These are phyloP conservation scores for Kodamaea alishanica DNA, from an alignment of 1,139 yeast genomes.

Conservation along the genomic window DNA sequence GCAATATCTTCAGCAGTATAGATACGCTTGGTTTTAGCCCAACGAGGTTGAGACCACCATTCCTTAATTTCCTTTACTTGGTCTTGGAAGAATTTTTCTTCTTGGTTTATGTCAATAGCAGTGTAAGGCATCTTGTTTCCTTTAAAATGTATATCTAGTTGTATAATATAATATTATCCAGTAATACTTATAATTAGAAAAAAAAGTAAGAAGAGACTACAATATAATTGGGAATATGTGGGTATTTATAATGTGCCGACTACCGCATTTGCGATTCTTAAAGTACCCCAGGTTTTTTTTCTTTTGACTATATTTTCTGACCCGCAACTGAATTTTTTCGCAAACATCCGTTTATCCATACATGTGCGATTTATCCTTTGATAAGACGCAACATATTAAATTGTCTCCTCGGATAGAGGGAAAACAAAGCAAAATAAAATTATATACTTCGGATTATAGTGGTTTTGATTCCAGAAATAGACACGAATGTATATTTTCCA, in stretches of 20 bases:
- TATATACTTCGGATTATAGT: too few species aligned
- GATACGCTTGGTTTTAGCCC: conserved; percentile 84
- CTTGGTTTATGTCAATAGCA: conserved; percentile 53
- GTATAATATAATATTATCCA: not conserved
- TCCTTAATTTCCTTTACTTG: conserved; percentile 70
- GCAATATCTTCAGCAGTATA: conserved; percentile 90
- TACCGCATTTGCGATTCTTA: too few species aligned
- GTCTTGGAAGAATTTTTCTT: conserved; percentile 60
- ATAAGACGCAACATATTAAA: too few species aligned
- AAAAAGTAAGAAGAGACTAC: not conserved
- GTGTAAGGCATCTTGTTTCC: conserved; percentile 43
- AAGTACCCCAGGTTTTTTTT: conserved; percentile 1
- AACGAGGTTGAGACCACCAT: conserved; percentile 95
- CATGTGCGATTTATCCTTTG: conserved; percentile 4
- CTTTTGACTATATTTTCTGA: not conserved
- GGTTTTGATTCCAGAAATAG: too few species aligned
- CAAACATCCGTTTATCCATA: conserved; percentile 4
- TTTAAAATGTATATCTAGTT: not conserved
- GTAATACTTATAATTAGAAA: not conserved
- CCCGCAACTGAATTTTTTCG: too few species aligned
- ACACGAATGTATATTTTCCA: too few species aligned
- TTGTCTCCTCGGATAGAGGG: conserved; percentile 5
- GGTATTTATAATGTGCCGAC: too few species aligned
- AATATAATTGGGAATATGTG: not conserved
- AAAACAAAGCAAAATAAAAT: not conserved